Evolutionary conservation across 164 flowering plant species (phyloP), one percentile per base, ranked within the genome.

Genomic region (Chimonanthus salicifolius): DNA sequence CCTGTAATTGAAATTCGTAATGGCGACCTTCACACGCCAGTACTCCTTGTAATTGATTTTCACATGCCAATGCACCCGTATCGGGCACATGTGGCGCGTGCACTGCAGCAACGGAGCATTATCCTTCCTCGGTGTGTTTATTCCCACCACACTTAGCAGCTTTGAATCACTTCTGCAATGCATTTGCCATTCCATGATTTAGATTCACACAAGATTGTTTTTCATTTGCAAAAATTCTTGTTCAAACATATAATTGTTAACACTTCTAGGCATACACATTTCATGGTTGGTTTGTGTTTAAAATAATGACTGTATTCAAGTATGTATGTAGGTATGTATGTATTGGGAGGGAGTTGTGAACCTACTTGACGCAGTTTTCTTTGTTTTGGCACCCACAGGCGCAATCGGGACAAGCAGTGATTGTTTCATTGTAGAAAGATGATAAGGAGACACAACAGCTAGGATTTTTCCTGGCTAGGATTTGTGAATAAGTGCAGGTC

Each of bases 401-500:
- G 67, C 92, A 87, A 48, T 84, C 15, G 3, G 97, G 92, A 74
- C 94, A 91, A 49, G 94, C 86, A 63, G 82, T 82, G 72, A 91
- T 86, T 2, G 90, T 84, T 3, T 84, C 82, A 58, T 88, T 89
- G 85, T 91, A 91, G 83, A 91, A 89, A 11, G 89, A 83, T 21
- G 94, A 91, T 76, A 91, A 81, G 11, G 92, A 88, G 67, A 91
- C 92, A 63, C 92, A 91, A 46, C 94, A 89, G 67, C 75, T 85
- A 45, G 94, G 94, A 69, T 85, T 87, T 78, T 87, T 87, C 51
- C 81, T 76, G 3, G 92, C 90, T 21, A 91, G 76, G 74, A 92
- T 87, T 83, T 92, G 91, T 1, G 97, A 92, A 58, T 88, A 92
- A n/a, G 94, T 92, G 86, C 96, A 92, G 0, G 96, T 92, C 62